These are phyloP conservation scores for Colletotrichum scovillei DNA, from an alignment of 2,329 filamentous ascomycete species.

Conservation along the genomic window DNA sequence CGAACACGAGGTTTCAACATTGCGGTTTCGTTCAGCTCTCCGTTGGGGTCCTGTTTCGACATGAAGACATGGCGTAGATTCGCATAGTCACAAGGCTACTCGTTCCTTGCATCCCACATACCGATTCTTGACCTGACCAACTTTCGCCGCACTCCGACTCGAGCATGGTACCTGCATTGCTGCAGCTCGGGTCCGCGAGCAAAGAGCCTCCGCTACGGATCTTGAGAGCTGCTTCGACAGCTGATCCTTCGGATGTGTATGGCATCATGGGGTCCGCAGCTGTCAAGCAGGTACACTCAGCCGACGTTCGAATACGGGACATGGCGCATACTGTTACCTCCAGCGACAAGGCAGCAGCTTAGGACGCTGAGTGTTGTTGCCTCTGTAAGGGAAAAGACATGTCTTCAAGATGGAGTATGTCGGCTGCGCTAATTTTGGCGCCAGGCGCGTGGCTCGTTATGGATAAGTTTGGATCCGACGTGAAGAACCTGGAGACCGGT, in stretches of 20 bases:
- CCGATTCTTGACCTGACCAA: neutral
- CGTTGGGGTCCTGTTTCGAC: slow-evolving; percentile 16
- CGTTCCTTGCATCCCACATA: neutral
- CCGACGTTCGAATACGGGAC: slow-evolving; percentile 10
- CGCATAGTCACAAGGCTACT: neutral
- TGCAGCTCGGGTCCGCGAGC: neutral
- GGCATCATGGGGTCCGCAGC: neutral
- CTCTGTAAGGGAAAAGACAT: neutral
- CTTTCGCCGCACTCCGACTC: neutral
- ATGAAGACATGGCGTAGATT: neutral
- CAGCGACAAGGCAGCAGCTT: neutral
- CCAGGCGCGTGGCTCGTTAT: slow-evolving; percentile 13
- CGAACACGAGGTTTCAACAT: slow-evolving; percentile 16
- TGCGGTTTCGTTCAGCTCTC: slow-evolving; percentile 7
- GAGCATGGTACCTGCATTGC: slow-evolving; percentile 13
- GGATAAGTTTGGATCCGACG: neutral
- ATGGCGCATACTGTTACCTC: neutral
- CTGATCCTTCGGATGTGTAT: neutral
- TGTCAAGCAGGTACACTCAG: slow-evolving; percentile 1
- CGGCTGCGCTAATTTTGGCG: slow-evolving; percentile 33
- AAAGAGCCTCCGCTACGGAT: neutral
- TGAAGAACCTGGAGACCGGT: neutral
- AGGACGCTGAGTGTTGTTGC: neutral
- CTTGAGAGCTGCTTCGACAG: neutral
- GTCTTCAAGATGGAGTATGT: neutral